Percentiles rank a stretch among this genome's conserved stretches.
phyloP scores from a whole-genome alignment of 148 eudicot species.

The Amaranthus palmeri region DNA sequence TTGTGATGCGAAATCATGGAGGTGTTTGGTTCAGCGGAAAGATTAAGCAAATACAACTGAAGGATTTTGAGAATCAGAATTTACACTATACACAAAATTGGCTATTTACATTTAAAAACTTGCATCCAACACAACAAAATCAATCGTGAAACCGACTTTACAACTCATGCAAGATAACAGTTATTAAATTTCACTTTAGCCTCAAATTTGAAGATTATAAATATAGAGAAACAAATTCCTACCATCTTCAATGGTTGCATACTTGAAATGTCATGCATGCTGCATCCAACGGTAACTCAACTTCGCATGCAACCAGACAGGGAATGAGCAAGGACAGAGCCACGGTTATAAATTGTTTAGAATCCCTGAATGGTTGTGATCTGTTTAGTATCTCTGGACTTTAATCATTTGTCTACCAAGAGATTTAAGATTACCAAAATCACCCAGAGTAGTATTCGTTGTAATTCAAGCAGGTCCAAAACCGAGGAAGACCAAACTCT shows the following conservation, averaged over 20 bases:
- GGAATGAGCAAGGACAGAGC: not conserved
- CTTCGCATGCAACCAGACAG: not conserved
- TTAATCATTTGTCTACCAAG: conserved; percentile 11
- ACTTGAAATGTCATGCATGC: not conserved
- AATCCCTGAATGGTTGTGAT: not conserved
- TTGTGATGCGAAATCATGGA: too few relatives aligned
- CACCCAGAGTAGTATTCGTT: conserved; percentile 59
- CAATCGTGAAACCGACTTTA: not conserved
- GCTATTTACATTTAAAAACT: conserved; percentile 10
- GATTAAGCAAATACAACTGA: too few relatives aligned
- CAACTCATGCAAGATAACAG: not conserved
- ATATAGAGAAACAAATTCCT: not conserved
- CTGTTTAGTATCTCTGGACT: not conserved
- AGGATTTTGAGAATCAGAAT: too few relatives aligned
- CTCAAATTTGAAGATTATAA: not conserved
- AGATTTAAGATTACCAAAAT: conserved; percentile 28
- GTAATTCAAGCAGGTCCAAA: conserved; percentile 77
- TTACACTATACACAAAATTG: conserved; percentile 13
- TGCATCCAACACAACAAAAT: not conserved
- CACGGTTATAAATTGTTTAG: not conserved
- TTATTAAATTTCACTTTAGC: not conserved
- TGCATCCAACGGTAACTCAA: not conserved
- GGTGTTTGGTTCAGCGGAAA: too few relatives aligned
- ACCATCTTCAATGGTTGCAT: not conserved
- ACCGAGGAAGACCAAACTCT: conserved; percentile 64